These are phyloP conservation scores for Crithidia acanthocephali DNA, from an alignment of 208 protist species.

Conservation along the genomic window DNA sequence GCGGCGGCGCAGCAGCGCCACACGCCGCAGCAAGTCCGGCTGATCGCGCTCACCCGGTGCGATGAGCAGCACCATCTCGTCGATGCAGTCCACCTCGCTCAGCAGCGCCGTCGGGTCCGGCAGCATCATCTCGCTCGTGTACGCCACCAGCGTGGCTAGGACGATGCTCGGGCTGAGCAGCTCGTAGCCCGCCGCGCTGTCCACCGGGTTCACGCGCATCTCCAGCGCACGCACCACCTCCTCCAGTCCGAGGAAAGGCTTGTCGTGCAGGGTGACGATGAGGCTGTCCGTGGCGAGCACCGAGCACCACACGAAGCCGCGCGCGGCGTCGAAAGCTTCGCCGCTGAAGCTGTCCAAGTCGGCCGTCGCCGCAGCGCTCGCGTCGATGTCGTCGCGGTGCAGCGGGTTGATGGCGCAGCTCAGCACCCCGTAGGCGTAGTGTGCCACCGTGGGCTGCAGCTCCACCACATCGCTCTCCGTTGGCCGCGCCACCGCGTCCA, in stretches of 20 bases:
- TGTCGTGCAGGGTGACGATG: conserved; percentile 71
- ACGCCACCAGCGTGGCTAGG: conserved; percentile 63
- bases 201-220: conserved; percentile 27
- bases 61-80: conserved; percentile 90
- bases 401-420: conserved; percentile 50
- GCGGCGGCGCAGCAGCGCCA: conserved; percentile 76
- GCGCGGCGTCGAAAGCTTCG: conserved; percentile 40
- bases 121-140: conserved; percentile 69
- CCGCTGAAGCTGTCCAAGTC: conserved; percentile 31
- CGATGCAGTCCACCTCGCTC: conserved; percentile 83
- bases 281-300: conserved; percentile 57
- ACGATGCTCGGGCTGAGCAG: conserved; percentile 32
- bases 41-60: conserved; percentile 81
- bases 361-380: conserved; percentile 3
- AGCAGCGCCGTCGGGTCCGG: conserved; percentile 74
- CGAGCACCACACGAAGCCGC: conserved; percentile 54
- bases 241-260: conserved; percentile 54
- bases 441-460: conserved; percentile 47
- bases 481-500: conserved; percentile 53
- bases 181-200: conserved; percentile 8
- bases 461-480: conserved; percentile 71
- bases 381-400: conserved; percentile 15
- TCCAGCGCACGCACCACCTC: conserved; percentile 56
- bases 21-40: conserved; percentile 79
- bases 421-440: conserved; percentile 61